Base-by-base conservation (phyloP, 495 filamentous ascomycete genomes). In the Chaetomium fimeti region DNA sequence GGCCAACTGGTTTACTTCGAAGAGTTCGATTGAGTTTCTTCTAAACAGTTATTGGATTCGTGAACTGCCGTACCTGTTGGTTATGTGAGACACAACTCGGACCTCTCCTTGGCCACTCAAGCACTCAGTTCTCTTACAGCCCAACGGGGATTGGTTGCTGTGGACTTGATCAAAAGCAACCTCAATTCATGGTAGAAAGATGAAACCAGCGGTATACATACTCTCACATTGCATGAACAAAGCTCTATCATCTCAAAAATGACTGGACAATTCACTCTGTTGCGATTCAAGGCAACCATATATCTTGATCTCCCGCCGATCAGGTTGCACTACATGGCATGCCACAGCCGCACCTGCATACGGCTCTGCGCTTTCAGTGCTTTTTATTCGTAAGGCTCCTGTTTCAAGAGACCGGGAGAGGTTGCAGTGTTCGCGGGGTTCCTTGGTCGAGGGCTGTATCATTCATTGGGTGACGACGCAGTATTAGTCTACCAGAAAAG, bases 281-380 rank as follows among this genome's bases (percentile, higher is more conserved):
- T 36, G 5, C 32, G n/a, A 27, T 51, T 24, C 22, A 29, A 13
- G 18, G n/a, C 7, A 42, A 40, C 22, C 20, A 24, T 20, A 24
- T 20, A 57, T 12, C 16, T 22, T 22, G 54, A 22, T 42, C 54
- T 57, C 9, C 32, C 11, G n/a, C 36, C 54, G 54, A 57, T 57
- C 54, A 42, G 20, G 54, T 57, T 25, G 54, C 54, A 57, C 54
- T 3, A 20, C 54, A 57, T 49, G 32, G 3, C 9, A 2, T 57
- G 32, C 5, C 22, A 22, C n/a, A 4, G 20, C 54, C 22, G 53
- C 7, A 36, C 16, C n/a, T 29, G 3, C 54, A 24, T 24, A 42
- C 12, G 3, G 36, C 18, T 15, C 15, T 6, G 28, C 22, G 4
- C 36, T 43, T 43, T 18, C 12, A 36, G 2, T 18, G 13, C 4